Percentiles rank a stretch among this genome's conserved stretches.
Conservation (phyloP, 495 filamentous ascomycete genomes). For the Parachaetomium inaequale region DNA sequence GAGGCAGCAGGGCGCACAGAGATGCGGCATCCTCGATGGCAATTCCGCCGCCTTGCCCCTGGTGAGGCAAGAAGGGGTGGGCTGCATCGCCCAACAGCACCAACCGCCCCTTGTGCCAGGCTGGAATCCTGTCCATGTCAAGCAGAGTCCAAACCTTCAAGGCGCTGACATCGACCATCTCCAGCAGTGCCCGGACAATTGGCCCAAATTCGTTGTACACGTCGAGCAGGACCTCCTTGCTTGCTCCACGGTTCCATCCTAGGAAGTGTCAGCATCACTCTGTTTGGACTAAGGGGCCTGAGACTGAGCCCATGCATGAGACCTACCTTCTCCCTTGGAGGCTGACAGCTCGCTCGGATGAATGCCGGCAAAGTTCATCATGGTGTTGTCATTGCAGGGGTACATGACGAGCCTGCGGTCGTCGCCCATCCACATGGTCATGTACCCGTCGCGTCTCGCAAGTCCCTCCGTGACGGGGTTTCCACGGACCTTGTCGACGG, state of each 20-base stretch:
- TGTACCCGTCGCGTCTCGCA: conserved; percentile 36
- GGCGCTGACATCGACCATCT: conserved; percentile 44
- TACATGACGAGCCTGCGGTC: conserved; percentile 57
- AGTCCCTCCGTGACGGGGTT: conserved; percentile 44
- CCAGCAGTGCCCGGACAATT: conserved; percentile 39
- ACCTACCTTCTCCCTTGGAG: conserved; percentile 13
- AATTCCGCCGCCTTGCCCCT: conserved; percentile 49
- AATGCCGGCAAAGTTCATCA: conserved; percentile 58
- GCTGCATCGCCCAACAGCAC: conserved; percentile 58
- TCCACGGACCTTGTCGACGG: conserved; percentile 39
- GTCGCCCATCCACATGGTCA: conserved; percentile 46
- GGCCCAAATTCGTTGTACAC: conserved; percentile 50
- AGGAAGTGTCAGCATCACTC: background rate
- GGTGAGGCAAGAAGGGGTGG: conserved; percentile 51
- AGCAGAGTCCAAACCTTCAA: conserved; percentile 55
- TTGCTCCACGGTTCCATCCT: conserved; percentile 47
- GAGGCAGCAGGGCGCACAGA: conserved; percentile 48
- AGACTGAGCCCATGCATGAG: background rate
- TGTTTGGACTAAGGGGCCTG: too few relatives aligned
- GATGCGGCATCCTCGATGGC: conserved; percentile 58
- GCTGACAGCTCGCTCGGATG: conserved; percentile 46
- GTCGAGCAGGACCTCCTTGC: conserved; percentile 43
- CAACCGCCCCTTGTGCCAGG: conserved; percentile 49
- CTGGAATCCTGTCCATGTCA: conserved; percentile 52
- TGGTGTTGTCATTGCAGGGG: conserved; percentile 48